Base-by-base conservation (phyloP, 2,329 filamentous ascomycete genomes). In the Clonostachys solani region DNA sequence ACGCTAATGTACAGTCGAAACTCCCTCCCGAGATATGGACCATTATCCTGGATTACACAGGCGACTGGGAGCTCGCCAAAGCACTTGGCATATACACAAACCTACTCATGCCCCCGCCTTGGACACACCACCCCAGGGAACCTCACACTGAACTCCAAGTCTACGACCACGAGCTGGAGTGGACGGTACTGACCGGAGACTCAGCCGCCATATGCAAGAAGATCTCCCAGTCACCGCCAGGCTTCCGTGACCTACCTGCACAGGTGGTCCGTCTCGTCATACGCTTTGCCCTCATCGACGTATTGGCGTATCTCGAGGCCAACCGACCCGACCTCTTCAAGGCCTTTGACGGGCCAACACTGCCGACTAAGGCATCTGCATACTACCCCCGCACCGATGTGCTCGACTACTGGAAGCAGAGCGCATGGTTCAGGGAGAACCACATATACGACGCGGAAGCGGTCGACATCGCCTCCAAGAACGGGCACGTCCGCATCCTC, bases 1-100 rank as follows among this genome's bases (percentile, higher is more conserved):
- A 61, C 36, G 59, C 61, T 40, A 61, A 56, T 47, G 56, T 63
- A 43, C 67, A 67, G 47, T 68, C 67, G 17, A 72, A 72, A 40
- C 72, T 97, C 2, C 92, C 92, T 1, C 83, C 87, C 0, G 92
- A 97, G 66, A 78, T 96, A 37, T 96, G 92, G 90, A 86, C 86
- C 33, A 86, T 92, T 48, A 87, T 97, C 43, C 82, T 96, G 40
- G 88, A 95, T 53, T 83, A 86, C 52, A 81, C 91, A 1, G 83
- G 83, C 40, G 92, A 97, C 63, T 97, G 92, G 92, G 92, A 96
- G 66, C 74, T 95, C 17, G 87, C 92, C 10, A 85, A 85, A 54
- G 86, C 88, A 1, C 73, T 96, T 6, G 84, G 87, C 48, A 80
- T 96, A 41, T 92, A 87, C 59, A 90, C 90, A 2, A 90, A 81